Percentiles rank a stretch among this genome's conserved stretches.
Conservation (phyloP, 306 rosid genomes). For the Lagenaria siceraria region DNA sequence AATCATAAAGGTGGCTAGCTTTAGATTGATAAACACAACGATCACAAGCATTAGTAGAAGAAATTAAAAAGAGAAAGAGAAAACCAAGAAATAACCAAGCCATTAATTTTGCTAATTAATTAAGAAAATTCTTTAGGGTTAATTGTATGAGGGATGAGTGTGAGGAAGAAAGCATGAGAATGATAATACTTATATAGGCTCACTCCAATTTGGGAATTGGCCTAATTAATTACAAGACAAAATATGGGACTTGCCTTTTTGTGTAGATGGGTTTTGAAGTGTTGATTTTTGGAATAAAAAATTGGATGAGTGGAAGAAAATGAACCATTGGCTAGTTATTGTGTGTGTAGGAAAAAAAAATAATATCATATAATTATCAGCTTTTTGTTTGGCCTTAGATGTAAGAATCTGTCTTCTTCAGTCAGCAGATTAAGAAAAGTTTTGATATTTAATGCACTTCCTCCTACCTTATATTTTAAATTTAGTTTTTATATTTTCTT, state of each 20-base stretch:
- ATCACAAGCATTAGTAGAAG: conserved; percentile 38
- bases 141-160: neutral
- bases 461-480: neutral
- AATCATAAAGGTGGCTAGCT: conserved; percentile 40
- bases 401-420: neutral
- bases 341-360: too few species aligned
- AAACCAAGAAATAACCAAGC: conserved; percentile 27
- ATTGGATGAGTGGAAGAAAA: neutral
- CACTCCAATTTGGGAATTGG: neutral
- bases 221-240: neutral
- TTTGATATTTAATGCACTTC: neutral
- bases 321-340: neutral
- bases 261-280: neutral
- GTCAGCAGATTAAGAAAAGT: neutral
- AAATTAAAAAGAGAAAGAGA: conserved; percentile 27
- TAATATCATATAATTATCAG: too few species aligned
- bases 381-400: neutral
- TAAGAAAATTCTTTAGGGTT: too few species aligned
- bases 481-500: neutral
- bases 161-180: neutral
- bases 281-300: neutral
- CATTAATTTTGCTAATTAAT: conserved; percentile 8
- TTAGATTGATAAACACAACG: conserved; percentile 22
- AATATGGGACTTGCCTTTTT: neutral
- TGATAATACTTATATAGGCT: neutral